These are phyloP conservation scores for Cutaneotrichosporon cutaneum DNA, from an alignment of 1,284 basidiomycete genomes.

Conservation along the genomic window DNA sequence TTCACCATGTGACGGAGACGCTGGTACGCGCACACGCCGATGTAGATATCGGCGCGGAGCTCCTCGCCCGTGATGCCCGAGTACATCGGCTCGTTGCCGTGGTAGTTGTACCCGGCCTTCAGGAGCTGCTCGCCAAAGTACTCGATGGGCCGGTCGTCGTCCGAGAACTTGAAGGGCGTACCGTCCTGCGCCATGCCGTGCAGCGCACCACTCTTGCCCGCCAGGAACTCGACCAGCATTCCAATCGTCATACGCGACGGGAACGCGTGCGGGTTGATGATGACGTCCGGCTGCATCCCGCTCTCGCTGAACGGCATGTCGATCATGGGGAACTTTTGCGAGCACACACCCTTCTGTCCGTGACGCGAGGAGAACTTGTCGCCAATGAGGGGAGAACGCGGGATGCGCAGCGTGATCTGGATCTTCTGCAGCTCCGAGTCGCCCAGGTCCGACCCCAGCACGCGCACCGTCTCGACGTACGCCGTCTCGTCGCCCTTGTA, in stretches of 20 bases:
- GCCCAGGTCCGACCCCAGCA: constrained; percentile 84
- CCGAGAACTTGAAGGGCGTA: constrained; percentile 97
- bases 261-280: constrained; percentile 99
- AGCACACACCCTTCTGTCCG: constrained; percentile 99
- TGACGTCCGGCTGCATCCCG: constrained; percentile 98
- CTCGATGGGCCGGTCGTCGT: constrained; percentile 91
- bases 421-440: constrained; percentile 89
- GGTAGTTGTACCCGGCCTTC: constrained; percentile 96
- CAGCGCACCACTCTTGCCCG: constrained; percentile 97
- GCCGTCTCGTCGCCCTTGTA: constrained; percentile 96
- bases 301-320: constrained; percentile 99
- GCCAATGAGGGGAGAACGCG: constrained; percentile 94
- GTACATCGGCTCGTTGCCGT: constrained; percentile 99
- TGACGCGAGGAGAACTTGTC: constrained; percentile 99
- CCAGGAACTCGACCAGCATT: constrained; percentile 99
- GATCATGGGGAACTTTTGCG: constrained; percentile 95
- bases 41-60: constrained; percentile 97
- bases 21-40: constrained; percentile 98
- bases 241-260: constrained; percentile 99
- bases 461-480: constrained; percentile 87
- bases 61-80: constrained; percentile 98
- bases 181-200: constrained; percentile 98
- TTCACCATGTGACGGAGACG: constrained; percentile 98
- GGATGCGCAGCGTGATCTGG: constrained; percentile 89
- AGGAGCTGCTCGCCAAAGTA: constrained; percentile 96